Evolutionary conservation across 805 yeast species (phyloP).

Genomic region (Cephaloascus fragrans): DNA sequence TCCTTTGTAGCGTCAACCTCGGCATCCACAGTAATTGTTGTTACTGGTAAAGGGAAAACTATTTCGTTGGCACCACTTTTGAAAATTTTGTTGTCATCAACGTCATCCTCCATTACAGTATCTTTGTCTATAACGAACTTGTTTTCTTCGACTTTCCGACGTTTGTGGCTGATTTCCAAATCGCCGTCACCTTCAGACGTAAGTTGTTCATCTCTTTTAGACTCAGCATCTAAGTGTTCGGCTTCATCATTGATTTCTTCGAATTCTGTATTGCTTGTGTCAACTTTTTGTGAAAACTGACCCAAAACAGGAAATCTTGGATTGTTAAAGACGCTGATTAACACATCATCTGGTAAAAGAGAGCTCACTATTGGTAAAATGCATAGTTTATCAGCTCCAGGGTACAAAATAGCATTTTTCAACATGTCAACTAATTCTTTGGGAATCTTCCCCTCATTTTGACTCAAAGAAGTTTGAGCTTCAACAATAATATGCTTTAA

Average conservation of each 20-base stretch:
- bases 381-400: constrained; percentile 55
- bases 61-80: constrained; percentile 1
- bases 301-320: constrained; percentile 64
- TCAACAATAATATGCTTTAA: constrained; percentile 24
- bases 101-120: constrained; percentile 3
- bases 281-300: constrained; percentile 12
- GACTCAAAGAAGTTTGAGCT: constrained; percentile 14
- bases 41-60: neutral
- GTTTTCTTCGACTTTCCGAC: constrained; percentile 6
- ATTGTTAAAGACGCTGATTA: constrained; percentile 52
- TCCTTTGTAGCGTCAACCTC: neutral
- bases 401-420: constrained; percentile 52
- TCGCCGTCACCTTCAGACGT: constrained; percentile 6
- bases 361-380: constrained; percentile 61
- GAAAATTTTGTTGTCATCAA: constrained; percentile 1
- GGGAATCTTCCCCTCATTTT: constrained; percentile 15
- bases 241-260: constrained; percentile 4
- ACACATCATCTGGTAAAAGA: constrained; percentile 37
- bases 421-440: constrained; percentile 26
- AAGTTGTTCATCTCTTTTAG: constrained; percentile 15
- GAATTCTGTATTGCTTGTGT: neutral
- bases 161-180: constrained; percentile 7
- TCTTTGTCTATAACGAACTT: constrained; percentile 6
- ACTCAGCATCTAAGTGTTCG: constrained; percentile 9
- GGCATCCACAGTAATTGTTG: neutral